These are phyloP conservation scores for Ganoderma lingzhi DNA, from an alignment of 1,284 basidiomycete species.

Conservation along the genomic window DNA sequence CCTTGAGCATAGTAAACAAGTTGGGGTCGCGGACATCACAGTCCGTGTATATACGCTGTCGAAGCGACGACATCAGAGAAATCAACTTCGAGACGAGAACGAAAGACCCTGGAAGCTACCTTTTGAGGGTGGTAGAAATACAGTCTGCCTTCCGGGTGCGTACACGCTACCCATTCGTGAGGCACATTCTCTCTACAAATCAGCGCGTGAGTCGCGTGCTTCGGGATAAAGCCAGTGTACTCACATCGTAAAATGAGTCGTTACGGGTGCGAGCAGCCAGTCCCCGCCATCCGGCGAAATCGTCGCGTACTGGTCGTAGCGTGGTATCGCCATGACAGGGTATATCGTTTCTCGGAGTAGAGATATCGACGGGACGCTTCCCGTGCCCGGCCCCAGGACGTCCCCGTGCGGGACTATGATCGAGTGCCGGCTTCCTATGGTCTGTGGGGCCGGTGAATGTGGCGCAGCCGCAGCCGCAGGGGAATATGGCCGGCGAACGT, in stretches of 20 bases:
- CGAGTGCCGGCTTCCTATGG: slow-evolving; percentile 12
- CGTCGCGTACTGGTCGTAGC: slow-evolving; percentile 31
- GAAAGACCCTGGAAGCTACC: slow-evolving; percentile 17
- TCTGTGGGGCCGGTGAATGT: neutral
- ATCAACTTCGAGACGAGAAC: neutral
- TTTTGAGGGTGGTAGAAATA: slow-evolving; percentile 37
- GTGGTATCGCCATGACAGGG: slow-evolving; percentile 25
- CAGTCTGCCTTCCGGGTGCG: slow-evolving; percentile 41
- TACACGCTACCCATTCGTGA: slow-evolving; percentile 32
- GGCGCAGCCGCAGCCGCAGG: neutral
- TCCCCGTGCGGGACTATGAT: slow-evolving; percentile 22
- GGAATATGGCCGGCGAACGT: neutral
- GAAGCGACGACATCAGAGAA: neutral
- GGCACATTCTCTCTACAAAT: slow-evolving; percentile 30
- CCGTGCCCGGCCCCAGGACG: slow-evolving; percentile 5
- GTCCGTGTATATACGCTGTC: slow-evolving; percentile 40
- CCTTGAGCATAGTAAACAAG: slow-evolving; percentile 25
- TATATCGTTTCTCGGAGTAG: slow-evolving; percentile 23
- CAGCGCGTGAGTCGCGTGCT: neutral
- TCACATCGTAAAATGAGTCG: slow-evolving; percentile 26
- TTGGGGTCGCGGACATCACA: slow-evolving; percentile 34
- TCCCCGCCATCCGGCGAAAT: slow-evolving; percentile 20
- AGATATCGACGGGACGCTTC: slow-evolving; percentile 3
- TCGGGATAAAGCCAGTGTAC: neutral
- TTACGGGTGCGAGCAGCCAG: slow-evolving; percentile 28